These are phyloP conservation scores for Trichoderma koningii DNA, from an alignment of 2,329 filamentous ascomycete species.

Conservation along the genomic window DNA sequence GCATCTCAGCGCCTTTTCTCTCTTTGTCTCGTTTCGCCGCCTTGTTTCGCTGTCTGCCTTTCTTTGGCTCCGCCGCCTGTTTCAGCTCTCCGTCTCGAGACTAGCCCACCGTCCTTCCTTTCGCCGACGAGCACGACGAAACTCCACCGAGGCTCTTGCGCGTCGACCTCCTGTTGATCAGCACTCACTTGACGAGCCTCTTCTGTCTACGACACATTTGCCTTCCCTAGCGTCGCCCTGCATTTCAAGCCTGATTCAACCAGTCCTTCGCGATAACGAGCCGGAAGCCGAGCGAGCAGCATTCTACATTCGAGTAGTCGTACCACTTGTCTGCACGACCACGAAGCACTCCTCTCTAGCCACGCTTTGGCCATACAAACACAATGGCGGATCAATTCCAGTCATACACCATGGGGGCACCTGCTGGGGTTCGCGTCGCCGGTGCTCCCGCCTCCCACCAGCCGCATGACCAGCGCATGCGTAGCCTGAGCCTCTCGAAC, in stretches of 20 bases:
- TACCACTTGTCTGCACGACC: slow-evolving; percentile 28
- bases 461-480: slow-evolving; percentile 44
- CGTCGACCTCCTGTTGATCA: slow-evolving; percentile 20
- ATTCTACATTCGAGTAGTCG: slow-evolving; percentile 6
- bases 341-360: slow-evolving; percentile 42
- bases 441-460: slow-evolving; percentile 29
- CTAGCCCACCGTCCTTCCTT: slow-evolving; percentile 21
- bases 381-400: slow-evolving; percentile 33
- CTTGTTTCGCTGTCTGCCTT: not conserved
- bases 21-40: not conserved
- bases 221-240: not conserved
- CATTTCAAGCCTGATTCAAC: not conserved
- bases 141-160: slow-evolving; percentile 14
- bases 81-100: slow-evolving; percentile 24
- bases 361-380: slow-evolving; percentile 50
- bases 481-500: slow-evolving; percentile 54
- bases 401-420: slow-evolving; percentile 4
- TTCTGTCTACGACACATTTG: not conserved
- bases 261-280: not conserved
- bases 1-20: not conserved
- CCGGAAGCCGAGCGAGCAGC: not conserved
- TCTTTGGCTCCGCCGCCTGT: slow-evolving; percentile 11
- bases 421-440: slow-evolving; percentile 12
- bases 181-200: not conserved
- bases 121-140: slow-evolving; percentile 11